These are phyloP conservation scores for Cytauxzoon felis DNA, from an alignment of 169 alveolate genomes.

Conservation along the genomic window DNA sequence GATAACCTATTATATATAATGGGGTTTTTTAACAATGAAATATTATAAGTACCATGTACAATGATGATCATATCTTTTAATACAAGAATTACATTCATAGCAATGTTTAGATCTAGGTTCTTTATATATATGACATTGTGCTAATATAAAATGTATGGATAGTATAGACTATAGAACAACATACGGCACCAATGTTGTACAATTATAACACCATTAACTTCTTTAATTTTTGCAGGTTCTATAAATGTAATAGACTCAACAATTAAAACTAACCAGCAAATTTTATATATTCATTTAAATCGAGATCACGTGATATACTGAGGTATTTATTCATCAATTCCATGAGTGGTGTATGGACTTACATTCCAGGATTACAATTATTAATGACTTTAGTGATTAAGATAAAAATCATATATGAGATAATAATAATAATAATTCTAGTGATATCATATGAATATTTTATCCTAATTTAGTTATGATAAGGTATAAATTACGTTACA, in stretches of 20 bases:
- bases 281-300: not conserved
- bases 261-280: not conserved
- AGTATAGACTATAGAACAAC: not conserved
- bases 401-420: no score
- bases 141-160: not conserved
- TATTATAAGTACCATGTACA: constrained; percentile 84
- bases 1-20: constrained; percentile 26
- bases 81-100: constrained; percentile 86
- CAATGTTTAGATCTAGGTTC: constrained; percentile 94
- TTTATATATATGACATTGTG: constrained; percentile 57
- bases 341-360: no score
- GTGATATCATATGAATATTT: no score
- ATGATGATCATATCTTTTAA: constrained; percentile 91
- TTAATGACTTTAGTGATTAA: no score
- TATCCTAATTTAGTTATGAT: no score
- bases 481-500: no score
- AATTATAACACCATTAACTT: constrained; percentile 1
- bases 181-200: constrained; percentile 61
- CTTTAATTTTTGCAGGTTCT: constrained; percentile 4
- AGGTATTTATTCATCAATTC: not conserved
- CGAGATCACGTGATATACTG: not conserved
- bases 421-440: no score
- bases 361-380: not conserved
- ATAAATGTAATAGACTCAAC: not conserved
- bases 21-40: not conserved